Evolutionary conservation across 352 stramenopile genomes (phyloP).

Genomic region (Globisporangium perplexum): DNA sequence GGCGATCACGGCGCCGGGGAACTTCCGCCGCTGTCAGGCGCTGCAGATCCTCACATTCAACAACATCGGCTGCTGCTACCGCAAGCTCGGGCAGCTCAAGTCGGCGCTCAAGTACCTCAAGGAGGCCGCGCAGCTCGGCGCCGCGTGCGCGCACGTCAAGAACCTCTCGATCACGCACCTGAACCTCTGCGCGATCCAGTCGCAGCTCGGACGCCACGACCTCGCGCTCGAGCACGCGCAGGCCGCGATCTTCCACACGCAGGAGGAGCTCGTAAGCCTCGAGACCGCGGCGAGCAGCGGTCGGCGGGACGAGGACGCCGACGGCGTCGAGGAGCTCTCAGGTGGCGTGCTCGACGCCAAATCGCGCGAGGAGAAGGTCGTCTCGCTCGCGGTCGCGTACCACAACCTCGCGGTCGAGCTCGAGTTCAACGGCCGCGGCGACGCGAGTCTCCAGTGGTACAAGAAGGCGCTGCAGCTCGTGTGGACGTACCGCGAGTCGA

Average conservation of each 20-base stretch:
- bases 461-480: conserved; percentile 76
- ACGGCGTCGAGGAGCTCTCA: background rate
- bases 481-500: conserved; percentile 54
- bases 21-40: conserved; percentile 59
- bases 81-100: conserved; percentile 67
- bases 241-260: conserved; percentile 73
- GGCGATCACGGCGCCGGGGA: conserved; percentile 54
- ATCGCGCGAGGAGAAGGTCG: conserved; percentile 65
- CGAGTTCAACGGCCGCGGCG: conserved; percentile 62
- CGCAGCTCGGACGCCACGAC: conserved; percentile 64
- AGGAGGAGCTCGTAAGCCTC: conserved; percentile 68
- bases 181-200: conserved; percentile 79
- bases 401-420: conserved; percentile 78
- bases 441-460: conserved; percentile 80
- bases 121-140: conserved; percentile 60
- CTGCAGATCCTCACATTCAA: conserved; percentile 80
- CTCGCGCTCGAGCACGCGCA: conserved; percentile 69
- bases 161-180: conserved; percentile 80
- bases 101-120: conserved; percentile 72
- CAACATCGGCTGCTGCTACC: conserved; percentile 79
- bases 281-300: conserved; percentile 13
- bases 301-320: conserved; percentile 9
- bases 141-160: conserved; percentile 42
- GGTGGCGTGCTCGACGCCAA: conserved; percentile 45
- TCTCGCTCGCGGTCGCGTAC: conserved; percentile 73